Evolutionary conservation across 2,329 filamentous ascomycete genomes (phyloP).

Genomic region (Gliomastix tumulicola): DNA sequence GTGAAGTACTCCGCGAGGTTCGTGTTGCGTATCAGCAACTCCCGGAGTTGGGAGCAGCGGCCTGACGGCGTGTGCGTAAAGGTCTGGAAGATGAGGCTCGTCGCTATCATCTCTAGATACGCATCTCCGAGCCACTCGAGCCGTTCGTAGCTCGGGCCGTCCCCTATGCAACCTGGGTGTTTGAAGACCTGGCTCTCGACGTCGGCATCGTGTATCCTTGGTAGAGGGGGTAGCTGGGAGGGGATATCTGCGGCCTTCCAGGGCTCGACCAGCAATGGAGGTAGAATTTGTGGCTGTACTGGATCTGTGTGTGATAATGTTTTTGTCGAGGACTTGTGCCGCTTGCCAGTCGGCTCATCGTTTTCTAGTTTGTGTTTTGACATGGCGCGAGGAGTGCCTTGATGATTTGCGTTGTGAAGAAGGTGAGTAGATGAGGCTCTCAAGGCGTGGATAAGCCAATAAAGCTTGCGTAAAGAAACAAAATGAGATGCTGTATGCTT

Average conservation of each 20-base stretch:
- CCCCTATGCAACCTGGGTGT: slow-evolving; percentile 43
- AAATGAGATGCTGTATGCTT: too few relatives aligned
- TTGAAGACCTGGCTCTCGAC: slow-evolving; percentile 61
- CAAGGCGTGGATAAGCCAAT: too few relatives aligned
- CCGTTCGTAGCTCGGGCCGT: slow-evolving; percentile 57
- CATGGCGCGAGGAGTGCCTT: too few relatives aligned
- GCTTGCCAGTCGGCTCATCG: too few relatives aligned
- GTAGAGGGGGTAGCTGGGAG: slow-evolving; percentile 47
- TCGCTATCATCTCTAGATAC: slow-evolving; percentile 72
- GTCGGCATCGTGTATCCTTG: slow-evolving; percentile 48
- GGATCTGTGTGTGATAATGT: too few relatives aligned
- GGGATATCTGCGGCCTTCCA: slow-evolving; percentile 47
- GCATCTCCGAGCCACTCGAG: slow-evolving; percentile 88
- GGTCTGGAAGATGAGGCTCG: slow-evolving; percentile 66
- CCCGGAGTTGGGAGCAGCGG: slow-evolving; percentile 67
- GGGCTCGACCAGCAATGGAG: slow-evolving; percentile 11
- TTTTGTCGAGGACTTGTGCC: too few relatives aligned
- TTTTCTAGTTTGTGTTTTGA: too few relatives aligned
- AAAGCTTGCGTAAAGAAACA: too few relatives aligned
- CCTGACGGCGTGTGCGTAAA: slow-evolving; percentile 62
- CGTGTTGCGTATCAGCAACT: slow-evolving; percentile 73
- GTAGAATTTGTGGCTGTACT: too few relatives aligned
- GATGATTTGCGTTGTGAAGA: too few relatives aligned
- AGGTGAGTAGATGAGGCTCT: too few relatives aligned
- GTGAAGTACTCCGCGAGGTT: slow-evolving; percentile 65